Evolutionary conservation across 257 asterid genomes (phyloP), one percentile per base, ranked within the genome.

Genomic region (Ballota nigra): DNA sequence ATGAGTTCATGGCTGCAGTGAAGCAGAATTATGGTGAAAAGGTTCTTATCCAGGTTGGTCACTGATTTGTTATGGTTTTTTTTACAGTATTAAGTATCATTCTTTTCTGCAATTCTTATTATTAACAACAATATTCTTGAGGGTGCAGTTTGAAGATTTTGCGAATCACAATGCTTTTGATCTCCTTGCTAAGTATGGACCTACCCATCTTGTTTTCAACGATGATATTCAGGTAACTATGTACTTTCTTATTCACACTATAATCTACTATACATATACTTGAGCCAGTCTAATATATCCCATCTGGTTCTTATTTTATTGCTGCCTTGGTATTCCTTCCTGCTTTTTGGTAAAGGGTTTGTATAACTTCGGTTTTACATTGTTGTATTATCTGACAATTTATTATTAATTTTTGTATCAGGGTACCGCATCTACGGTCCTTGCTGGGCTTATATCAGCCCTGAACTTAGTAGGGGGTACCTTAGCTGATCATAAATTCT

Each of bases 351-450:
- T 10, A 24, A 41, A 43, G 24, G 38, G 38, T 20, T 23, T 11
- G 8, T 20, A 45, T 4, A 2, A 8, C 16, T 62, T 69, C 20
- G 47, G 5, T 24, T 47, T 55, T 31, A 29, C 66, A 12, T 43
- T 55, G 20, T 28, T 68, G 47, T 40, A 53, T 33, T 20, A 8
- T 53, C 29, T 53, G 28, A 53, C 28, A 53, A 53, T 53, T 5
- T 19, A 20, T 53, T 15, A 20, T 53, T 53, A 53, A n/a, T 19
- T 51, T 51, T 51, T 19, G 26, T 51, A 51, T 68, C 83, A 93
- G 98, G 98, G 98, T 16, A 93, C 98, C 10, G 98, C 98, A 70
- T 93, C 98, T 31, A 97, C 90, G 72, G 98, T 93, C 34, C 97
- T 93, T 80, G 86, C 98, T 0, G 98, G 98, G 73, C 90, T 93